A percentile compares a stretch with the other conserved stretches of the same genome.
Conservation (phyloP, 257 asterid species). For the Verbena officinalis region DNA sequence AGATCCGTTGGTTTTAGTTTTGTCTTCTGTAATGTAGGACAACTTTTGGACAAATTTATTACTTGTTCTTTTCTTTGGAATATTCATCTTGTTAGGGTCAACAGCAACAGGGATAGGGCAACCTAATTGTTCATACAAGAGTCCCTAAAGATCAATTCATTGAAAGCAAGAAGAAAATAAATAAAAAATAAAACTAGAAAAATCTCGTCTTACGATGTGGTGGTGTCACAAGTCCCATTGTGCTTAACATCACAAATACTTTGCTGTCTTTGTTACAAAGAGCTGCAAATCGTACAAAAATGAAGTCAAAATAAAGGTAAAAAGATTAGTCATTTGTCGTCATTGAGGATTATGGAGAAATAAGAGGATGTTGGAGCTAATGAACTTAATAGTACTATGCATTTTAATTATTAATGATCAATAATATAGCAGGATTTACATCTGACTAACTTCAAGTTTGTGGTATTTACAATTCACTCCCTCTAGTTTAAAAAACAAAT, state of each 20-base stretch:
- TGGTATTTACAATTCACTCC: too few species aligned
- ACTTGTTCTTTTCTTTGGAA: conserved; percentile 63
- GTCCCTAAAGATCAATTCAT: conserved; percentile 2
- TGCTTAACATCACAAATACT: conserved; percentile 68
- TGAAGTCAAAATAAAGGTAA: conserved; percentile 17
- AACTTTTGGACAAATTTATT: conserved; percentile 57
- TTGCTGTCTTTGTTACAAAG: conserved; percentile 91
- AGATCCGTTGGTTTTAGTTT: conserved; percentile 50
- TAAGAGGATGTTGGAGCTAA: conserved; percentile 12
- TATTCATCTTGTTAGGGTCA: conserved; percentile 60
- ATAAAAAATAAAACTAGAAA: conserved; percentile 3
- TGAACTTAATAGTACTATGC: conserved; percentile 9
- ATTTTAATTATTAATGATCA: conserved; percentile 5
- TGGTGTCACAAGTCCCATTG: conserved; percentile 81
- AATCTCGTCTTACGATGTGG: conserved; percentile 76
- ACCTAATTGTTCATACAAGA: conserved; percentile 45
- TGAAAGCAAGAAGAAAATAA: neutral
- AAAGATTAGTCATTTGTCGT: neutral
- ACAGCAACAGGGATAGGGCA: conserved; percentile 75
- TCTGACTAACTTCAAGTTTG: conserved; percentile 2
- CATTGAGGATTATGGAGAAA: conserved; percentile 5
- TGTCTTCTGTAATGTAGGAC: conserved; percentile 70
- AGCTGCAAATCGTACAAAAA: conserved; percentile 53
- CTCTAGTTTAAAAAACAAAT: too few species aligned
- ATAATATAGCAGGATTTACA: too few species aligned